Conservation (phyloP, 306 rosid genomes). For the Lathyrus sativus region DNA sequence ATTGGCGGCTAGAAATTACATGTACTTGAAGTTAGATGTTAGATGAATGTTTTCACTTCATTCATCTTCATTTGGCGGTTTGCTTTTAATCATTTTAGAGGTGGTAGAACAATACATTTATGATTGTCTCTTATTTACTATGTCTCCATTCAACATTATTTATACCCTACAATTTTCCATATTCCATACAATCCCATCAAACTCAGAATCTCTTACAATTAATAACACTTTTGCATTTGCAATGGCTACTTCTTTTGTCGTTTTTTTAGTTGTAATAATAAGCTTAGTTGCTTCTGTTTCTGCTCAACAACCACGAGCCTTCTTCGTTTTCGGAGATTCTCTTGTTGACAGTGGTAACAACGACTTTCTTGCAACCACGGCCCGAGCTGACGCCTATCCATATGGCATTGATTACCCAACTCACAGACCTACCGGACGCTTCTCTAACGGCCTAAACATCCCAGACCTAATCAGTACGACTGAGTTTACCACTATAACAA, state of each 20-base stretch:
- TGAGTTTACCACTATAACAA: neutral
- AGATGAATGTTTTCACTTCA: conserved; percentile 4
- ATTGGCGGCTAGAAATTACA: conserved; percentile 45
- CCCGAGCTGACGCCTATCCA: conserved; percentile 79
- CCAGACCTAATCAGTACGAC: conserved; percentile 74
- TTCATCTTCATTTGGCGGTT: conserved; percentile 47
- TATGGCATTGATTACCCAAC: conserved; percentile 84
- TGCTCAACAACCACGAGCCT: conserved; percentile 56
- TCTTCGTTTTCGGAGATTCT: conserved; percentile 92
- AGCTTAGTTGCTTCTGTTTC: conserved; percentile 34
- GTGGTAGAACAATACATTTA: conserved; percentile 52
- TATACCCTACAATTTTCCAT: conserved; percentile 29
- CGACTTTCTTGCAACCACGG: conserved; percentile 76
- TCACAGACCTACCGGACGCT: conserved; percentile 78
- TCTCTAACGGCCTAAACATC: conserved; percentile 88
- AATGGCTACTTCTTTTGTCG: conserved; percentile 34
- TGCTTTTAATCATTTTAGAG: conserved; percentile 46
- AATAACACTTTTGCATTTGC: neutral
- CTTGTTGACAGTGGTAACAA: conserved; percentile 91
- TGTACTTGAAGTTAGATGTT: conserved; percentile 21
- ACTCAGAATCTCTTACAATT: neutral
- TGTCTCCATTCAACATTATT: conserved; percentile 21
- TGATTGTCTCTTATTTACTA: conserved; percentile 27
- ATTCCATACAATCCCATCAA: conserved; percentile 12
- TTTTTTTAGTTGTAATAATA: conserved; percentile 13